Conservation (phyloP, 768 basidiomycete genomes). For the Podaxis mareebaensis region DNA sequence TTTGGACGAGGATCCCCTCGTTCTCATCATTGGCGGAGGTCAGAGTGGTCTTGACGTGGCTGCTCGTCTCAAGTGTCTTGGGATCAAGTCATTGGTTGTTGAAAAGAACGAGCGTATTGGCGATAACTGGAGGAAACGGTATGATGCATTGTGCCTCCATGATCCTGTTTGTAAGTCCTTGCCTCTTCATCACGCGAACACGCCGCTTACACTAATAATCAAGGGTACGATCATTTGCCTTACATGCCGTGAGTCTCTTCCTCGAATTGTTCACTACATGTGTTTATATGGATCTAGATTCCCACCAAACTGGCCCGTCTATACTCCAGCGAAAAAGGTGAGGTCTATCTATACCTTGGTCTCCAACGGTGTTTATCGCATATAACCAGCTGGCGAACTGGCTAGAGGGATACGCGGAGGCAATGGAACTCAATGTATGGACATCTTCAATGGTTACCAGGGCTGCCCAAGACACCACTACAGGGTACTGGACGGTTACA, state of each 20-base stretch:
- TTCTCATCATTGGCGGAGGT: slow-evolving; percentile 64
- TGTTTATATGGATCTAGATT: slow-evolving; percentile 22
- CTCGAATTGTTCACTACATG: slow-evolving; percentile 17
- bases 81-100: slow-evolving; percentile 58
- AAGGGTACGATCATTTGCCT: slow-evolving; percentile 59
- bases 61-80: slow-evolving; percentile 63
- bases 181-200: not conserved
- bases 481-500: slow-evolving; percentile 41
- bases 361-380: not conserved
- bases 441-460: slow-evolving; percentile 35
- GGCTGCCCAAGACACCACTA: slow-evolving; percentile 33
- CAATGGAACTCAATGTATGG: slow-evolving; percentile 55
- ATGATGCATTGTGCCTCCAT: slow-evolving; percentile 67
- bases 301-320: slow-evolving; percentile 32
- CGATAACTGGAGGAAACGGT: slow-evolving; percentile 66
- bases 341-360: too few species aligned
- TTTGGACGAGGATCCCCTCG: slow-evolving; percentile 45
- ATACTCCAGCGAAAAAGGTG: too few species aligned
- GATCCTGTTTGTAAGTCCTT: slow-evolving; percentile 61
- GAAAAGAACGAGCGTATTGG: slow-evolving; percentile 64
- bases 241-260: slow-evolving; percentile 51
- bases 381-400: slow-evolving; percentile 30
- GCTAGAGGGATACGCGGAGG: slow-evolving; percentile 33
- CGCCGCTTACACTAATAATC: not conserved
- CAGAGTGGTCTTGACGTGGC: slow-evolving; percentile 69